Base-by-base conservation (phyloP, 768 basidiomycete species). In the Daedaleopsis sinensis region DNA sequence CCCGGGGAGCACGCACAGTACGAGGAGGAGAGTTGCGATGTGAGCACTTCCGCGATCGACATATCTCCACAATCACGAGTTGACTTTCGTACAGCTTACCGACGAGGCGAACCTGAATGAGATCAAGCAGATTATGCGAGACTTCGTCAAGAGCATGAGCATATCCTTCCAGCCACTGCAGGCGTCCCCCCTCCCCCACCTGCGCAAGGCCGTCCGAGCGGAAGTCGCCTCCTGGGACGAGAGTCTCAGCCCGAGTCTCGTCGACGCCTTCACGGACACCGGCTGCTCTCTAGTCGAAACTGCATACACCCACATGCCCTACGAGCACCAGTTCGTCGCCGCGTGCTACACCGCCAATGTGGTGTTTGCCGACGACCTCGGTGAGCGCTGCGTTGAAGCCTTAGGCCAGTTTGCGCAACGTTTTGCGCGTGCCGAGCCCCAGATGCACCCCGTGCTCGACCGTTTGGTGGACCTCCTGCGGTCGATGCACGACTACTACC, bases 341-440 rank as follows among this genome's bases (percentile, higher is more conserved):
- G 73, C 78, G 4, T 67, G 80, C 12, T 80, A 72, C 62, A 80
- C 80, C 1, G 72, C 78, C 0, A 76, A 72, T 46, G 54, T 70
- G 18, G 73, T 74, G 53, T 76, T 66, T 42, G 58, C 76, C 32
- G 81, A 82, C 62, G 79, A 82, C 60, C 65, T 72, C 18, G 61
- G 66, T 1, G 23, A 54, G 16, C 43, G 47, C 36, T 72, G 75
- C 52, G 54, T 59, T 16, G 64, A 62, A 5, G 61, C 68, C 3
- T 61, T 79, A 11, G 69, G 72, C 13, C 57, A 62, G 13, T 82
- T 82, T 68, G 74, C 72, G 24, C 65, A 72, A 24, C 62, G 74
- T 0, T 76, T 80, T 47, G 35, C 75, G 0, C 46, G 44, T 7
- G 67, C 64, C 15, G 36, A 69, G 42, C 57, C 60, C 4, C 79